Conservation (phyloP, 768 basidiomycete species). For the Lentinula lateritia region DNA sequence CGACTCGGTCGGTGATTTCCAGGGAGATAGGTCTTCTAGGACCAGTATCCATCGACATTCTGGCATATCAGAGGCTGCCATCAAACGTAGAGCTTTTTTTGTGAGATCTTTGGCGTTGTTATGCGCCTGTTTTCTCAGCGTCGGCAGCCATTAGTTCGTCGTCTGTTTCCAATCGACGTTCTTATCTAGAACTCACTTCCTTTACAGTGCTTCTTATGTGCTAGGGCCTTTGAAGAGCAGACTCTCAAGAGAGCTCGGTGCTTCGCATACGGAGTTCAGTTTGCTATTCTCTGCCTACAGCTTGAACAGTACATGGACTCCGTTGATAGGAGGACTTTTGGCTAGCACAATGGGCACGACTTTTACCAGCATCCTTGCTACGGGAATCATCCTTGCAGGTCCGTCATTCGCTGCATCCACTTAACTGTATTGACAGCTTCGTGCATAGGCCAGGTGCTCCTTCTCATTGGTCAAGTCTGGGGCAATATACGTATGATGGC, state of each 20-base stretch:
- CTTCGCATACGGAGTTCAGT: slow-evolving; percentile 73
- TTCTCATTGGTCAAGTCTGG: slow-evolving; percentile 60
- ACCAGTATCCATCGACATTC: neutral
- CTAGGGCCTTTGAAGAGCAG: slow-evolving; percentile 76
- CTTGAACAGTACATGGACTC: slow-evolving; percentile 67
- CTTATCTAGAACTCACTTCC: neutral
- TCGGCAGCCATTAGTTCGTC: slow-evolving; percentile 73
- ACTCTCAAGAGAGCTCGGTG: slow-evolving; percentile 62
- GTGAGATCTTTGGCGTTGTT: slow-evolving; percentile 58
- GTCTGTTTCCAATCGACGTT: neutral
- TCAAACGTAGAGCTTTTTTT: slow-evolving; percentile 32
- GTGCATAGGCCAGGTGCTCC: slow-evolving; percentile 52
- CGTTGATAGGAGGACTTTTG: slow-evolving; percentile 69
- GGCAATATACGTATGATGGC: slow-evolving; percentile 65
- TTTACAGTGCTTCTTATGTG: slow-evolving; percentile 58
- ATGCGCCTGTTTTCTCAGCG: slow-evolving; percentile 67
- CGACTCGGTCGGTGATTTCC: neutral
- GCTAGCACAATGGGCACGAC: slow-evolving; percentile 71
- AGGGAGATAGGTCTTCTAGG: neutral
- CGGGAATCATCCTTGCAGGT: slow-evolving; percentile 65
- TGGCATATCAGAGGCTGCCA: neutral
- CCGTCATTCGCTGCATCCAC: slow-evolving; percentile 12
- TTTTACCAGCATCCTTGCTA: slow-evolving; percentile 65
- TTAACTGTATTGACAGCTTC: neutral
- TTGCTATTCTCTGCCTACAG: slow-evolving; percentile 73